Conservation (phyloP, 2,329 filamentous ascomycete genomes). For the Diaporthe citrichinensis region DNA sequence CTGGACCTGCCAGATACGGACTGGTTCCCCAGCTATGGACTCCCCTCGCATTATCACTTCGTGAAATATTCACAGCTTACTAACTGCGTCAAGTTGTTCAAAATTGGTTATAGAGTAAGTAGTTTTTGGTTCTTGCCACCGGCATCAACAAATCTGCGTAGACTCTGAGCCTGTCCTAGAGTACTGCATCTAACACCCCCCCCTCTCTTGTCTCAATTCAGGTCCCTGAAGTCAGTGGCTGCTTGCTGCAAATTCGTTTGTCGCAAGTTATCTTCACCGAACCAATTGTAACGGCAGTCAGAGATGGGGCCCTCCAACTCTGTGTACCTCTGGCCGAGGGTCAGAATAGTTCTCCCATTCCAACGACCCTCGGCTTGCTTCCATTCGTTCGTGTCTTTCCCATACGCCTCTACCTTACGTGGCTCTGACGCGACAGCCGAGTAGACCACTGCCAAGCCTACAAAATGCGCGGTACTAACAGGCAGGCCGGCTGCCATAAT, state of each 20-base stretch:
- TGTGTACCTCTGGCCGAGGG: conserved; percentile 52
- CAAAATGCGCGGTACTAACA: conserved; percentile 51
- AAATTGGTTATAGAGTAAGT: background rate
- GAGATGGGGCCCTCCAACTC: conserved; percentile 52
- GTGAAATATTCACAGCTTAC: background rate
- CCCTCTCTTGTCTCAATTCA: background rate
- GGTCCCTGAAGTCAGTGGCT: conserved; percentile 47
- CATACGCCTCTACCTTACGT: conserved; percentile 52
- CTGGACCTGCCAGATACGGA: background rate
- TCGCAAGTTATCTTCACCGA: conserved; percentile 49
- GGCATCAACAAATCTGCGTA: no score
- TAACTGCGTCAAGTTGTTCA: background rate
- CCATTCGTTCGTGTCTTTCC: conserved; percentile 48
- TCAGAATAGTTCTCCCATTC: conserved; percentile 54
- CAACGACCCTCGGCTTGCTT: conserved; percentile 45
- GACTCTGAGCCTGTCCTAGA: no score
- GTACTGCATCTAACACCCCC: background rate
- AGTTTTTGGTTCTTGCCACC: background rate
- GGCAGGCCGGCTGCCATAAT: conserved; percentile 51
- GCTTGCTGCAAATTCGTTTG: conserved; percentile 50
- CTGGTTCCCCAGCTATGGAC: background rate
- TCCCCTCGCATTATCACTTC: background rate
- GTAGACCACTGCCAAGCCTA: conserved; percentile 54
- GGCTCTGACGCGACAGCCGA: conserved; percentile 53
- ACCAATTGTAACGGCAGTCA: conserved; percentile 48